Evolutionary conservation across 2,329 filamentous ascomycete species (phyloP).

Genomic region (Ophiostoma perfectum): DNA sequence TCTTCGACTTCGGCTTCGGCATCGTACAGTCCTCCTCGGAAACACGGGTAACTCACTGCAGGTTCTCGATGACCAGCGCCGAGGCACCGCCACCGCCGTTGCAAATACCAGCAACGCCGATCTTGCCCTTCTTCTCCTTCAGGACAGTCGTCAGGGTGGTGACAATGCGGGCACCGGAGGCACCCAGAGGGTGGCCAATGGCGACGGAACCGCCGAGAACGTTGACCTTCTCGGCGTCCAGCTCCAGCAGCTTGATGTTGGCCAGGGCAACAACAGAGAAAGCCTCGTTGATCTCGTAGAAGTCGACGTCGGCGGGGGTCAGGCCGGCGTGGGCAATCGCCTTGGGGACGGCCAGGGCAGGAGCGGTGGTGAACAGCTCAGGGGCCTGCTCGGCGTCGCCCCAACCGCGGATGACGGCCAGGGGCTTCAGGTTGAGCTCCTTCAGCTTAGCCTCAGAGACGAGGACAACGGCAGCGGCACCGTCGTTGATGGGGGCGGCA

Average conservation of each 20-base stretch:
- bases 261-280: constrained; percentile 95
- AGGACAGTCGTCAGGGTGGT: constrained; percentile 84
- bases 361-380: constrained; percentile 92
- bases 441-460: constrained; percentile 92
- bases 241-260: constrained; percentile 84
- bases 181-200: constrained; percentile 90
- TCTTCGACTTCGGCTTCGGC: too few species aligned
- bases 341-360: constrained; percentile 91
- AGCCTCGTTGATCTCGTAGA: constrained; percentile 98
- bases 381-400: constrained; percentile 88
- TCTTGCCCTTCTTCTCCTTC: constrained; percentile 84
- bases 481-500: constrained; percentile 92
- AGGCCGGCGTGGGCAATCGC: constrained; percentile 91
- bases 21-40: not conserved
- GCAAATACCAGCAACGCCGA: constrained; percentile 92
- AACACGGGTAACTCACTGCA: constrained; percentile 42
- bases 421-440: constrained; percentile 81
- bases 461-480: constrained; percentile 84
- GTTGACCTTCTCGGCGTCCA: constrained; percentile 84
- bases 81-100: constrained; percentile 96
- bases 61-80: constrained; percentile 80
- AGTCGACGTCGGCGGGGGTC: constrained; percentile 71
- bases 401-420: constrained; percentile 97
- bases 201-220: constrained; percentile 92
- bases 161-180: constrained; percentile 88